Percentiles rank a stretch among this genome's conserved stretches.
Conservation (phyloP, 169 alveolate species). For the Plasmodium ovale region DNA sequence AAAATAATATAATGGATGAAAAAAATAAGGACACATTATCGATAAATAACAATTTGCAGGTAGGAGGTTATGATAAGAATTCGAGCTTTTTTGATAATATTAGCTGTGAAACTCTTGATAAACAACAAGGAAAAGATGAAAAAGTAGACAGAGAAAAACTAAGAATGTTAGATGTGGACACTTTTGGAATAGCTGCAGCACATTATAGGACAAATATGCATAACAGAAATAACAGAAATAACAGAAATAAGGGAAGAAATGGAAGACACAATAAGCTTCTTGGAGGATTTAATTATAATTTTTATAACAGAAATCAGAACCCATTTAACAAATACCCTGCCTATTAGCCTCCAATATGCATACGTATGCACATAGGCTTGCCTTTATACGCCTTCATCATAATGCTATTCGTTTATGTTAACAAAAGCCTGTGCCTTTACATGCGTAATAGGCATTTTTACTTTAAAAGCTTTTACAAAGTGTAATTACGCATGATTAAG, state of each 20-base stretch:
- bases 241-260: constrained; percentile 66
- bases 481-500: constrained; percentile 6
- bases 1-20: constrained; percentile 64
- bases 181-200: constrained; percentile 85
- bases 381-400: background rate
- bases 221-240: constrained; percentile 71
- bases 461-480: constrained; percentile 10
- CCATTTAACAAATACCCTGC: constrained; percentile 75
- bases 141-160: constrained; percentile 82
- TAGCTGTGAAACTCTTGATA: constrained; percentile 73
- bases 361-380: background rate
- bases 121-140: constrained; percentile 75
- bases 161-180: constrained; percentile 84
- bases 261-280: constrained; percentile 47
- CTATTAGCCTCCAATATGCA: constrained; percentile 17
- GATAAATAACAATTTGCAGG: constrained; percentile 29
- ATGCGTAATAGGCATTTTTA: constrained; percentile 40
- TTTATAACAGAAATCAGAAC: constrained; percentile 50
- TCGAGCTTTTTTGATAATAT: constrained; percentile 86
- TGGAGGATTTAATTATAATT: constrained; percentile 41
- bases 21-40: constrained; percentile 23
- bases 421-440: constrained; percentile 30
- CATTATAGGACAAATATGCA: constrained; percentile 76
- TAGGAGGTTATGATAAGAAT: constrained; percentile 84
- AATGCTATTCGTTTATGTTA: constrained; percentile 27